phyloP scores from a whole-genome alignment of 2,329 filamentous ascomycete species.

The Daldinia sp. region DNA sequence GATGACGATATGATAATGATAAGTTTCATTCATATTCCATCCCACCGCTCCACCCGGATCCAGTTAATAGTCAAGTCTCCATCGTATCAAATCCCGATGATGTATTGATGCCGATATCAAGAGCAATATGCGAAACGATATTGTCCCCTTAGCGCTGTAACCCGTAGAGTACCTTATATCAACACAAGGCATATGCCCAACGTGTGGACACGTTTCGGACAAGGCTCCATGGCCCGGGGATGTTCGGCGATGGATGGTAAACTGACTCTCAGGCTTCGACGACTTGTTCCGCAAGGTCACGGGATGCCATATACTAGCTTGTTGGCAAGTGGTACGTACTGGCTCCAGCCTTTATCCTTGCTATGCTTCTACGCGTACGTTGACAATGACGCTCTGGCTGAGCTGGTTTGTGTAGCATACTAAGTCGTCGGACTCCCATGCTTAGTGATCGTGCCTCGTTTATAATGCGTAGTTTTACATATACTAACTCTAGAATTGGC shows the following conservation, averaged over 20 bases:
- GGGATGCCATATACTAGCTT: conserved; percentile 1
- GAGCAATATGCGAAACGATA: conserved; percentile 12
- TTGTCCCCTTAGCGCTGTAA: conserved; percentile 11
- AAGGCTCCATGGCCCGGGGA: conserved; percentile 17
- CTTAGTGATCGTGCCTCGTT: conserved; percentile 9
- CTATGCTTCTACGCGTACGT: not conserved
- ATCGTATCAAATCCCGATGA: conserved; percentile 8
- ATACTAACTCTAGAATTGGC: conserved; percentile 6
- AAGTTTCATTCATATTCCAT: conserved; percentile 2
- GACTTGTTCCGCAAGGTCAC: conserved; percentile 27
- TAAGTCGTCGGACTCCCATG: conserved; percentile 22
- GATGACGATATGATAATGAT: conserved; percentile 8
- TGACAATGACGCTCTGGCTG: not conserved
- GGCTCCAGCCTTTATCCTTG: conserved; percentile 18
- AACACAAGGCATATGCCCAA: conserved; percentile 4
- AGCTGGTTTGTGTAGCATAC: conserved; percentile 9
- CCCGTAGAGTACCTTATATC: not conserved
- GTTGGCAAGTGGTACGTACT: conserved; percentile 6
- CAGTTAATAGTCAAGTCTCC: conserved; percentile 1
- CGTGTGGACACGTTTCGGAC: conserved; percentile 7
- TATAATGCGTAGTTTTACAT: conserved; percentile 7
- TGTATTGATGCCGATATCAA: conserved; percentile 11
- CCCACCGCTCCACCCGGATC: conserved; percentile 12
- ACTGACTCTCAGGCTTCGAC: conserved; percentile 3
- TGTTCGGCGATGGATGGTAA: conserved; percentile 24